Conservation (phyloP, 208 protist species). For the Leishmania amazonensis region DNA sequence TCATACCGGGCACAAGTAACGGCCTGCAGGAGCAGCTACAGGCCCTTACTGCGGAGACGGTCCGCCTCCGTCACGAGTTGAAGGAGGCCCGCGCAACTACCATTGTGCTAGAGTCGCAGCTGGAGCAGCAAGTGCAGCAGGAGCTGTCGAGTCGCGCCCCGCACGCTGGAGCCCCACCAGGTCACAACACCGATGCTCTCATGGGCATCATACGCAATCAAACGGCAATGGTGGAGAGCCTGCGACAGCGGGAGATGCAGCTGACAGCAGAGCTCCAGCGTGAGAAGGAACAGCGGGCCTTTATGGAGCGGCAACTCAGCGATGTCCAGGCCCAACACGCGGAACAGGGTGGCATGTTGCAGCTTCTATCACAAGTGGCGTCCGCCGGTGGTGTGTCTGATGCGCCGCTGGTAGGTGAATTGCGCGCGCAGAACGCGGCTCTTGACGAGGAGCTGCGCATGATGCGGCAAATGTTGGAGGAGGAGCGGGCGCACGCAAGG, state of each 20-base stretch:
- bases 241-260: conserved; percentile 70
- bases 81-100: conserved; percentile 61
- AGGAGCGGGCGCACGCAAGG: conserved; percentile 46
- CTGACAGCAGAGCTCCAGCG: conserved; percentile 67
- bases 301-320: conserved; percentile 51
- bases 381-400: conserved; percentile 19
- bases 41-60: conserved; percentile 63
- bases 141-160: conserved; percentile 15
- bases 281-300: conserved; percentile 38
- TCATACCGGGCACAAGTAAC: conserved; percentile 14
- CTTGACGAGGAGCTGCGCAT: conserved; percentile 58
- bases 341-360: conserved; percentile 66
- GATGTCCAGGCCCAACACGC: conserved; percentile 39
- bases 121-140: conserved; percentile 60
- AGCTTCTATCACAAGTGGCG: conserved; percentile 43
- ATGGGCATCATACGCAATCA: conserved; percentile 72
- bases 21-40: conserved; percentile 56
- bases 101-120: conserved; percentile 75
- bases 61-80: conserved; percentile 72
- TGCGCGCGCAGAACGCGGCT: conserved; percentile 59
- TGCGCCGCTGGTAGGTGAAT: conserved; percentile 59
- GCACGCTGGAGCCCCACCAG: neutral
- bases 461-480: conserved; percentile 54
- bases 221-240: conserved; percentile 73
- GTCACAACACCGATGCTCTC: conserved; percentile 36